Base-by-base conservation (phyloP, 2,329 filamentous ascomycete species). In the Aspergillus sp. region DNA sequence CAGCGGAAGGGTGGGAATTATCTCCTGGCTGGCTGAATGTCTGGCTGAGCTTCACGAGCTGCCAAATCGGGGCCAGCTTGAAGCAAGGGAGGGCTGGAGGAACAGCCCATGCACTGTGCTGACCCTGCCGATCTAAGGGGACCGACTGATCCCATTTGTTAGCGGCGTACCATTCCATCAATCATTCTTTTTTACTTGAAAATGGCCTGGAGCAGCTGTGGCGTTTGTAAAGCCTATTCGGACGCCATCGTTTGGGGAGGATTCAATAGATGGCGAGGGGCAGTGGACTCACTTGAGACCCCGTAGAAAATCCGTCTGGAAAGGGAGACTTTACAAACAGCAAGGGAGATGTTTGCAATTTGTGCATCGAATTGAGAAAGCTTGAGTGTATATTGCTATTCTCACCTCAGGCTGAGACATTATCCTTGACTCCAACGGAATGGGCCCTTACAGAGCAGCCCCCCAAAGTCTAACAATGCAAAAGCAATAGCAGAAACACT, bases 91-190 rank as follows among this genome's bases (percentile, higher is more conserved):
- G 52, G 53, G 38, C 38, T 12, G 21, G 52, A 47, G 57, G 53
- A 41, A 39, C 41, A 45, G 41, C 41, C 41, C 19, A 23, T 15
- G 41, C 48, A 13, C 32, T 23, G 50, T 9, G 15, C 64, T 63
- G 63, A 57, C 63, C 63, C 65, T 67, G 59, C 67, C 67, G 59
- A 61, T 67, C 68, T 65, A 67, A 67, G 65, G 41, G 21, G 17
- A 17, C 47, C 38, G 7, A 15, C n/a, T 5, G 9, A 13, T n/a
- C 10, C 9, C 25, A 39, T 55, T 15, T 9, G 23, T 15, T 52
- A 36, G 32, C 32, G 12, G 32, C 12, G 1, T 36, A 1, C 19
- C 41, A 45, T 52, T 15, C 36, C 25, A 23, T n/a, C 32, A 25
- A 25, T 41, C 23, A 32, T 45, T 45, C 19, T 6, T 23, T 6